Percentiles rank a stretch among this genome's conserved stretches.
These are phyloP conservation scores for Fusarium bulbicola DNA, from an alignment of 2,329 filamentous ascomycete genomes.

Conservation along the genomic window DNA sequence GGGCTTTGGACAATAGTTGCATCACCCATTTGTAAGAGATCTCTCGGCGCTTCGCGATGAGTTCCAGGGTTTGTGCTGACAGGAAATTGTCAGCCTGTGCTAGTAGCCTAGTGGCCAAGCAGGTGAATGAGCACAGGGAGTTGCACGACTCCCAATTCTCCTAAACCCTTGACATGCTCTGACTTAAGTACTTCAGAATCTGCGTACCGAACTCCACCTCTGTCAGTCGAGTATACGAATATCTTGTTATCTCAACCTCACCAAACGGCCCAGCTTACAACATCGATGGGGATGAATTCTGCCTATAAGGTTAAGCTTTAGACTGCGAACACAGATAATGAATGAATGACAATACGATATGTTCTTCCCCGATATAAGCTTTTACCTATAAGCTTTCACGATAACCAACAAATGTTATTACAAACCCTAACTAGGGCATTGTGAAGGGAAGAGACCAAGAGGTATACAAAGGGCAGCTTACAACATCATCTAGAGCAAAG, in stretches of 20 bases:
- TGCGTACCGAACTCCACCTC: conserved; percentile 13
- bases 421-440: too few species aligned
- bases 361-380: too few species aligned
- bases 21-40: conserved; percentile 23
- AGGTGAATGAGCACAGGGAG: conserved; percentile 24
- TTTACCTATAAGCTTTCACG: too few species aligned
- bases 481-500: too few species aligned
- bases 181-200: not conserved
- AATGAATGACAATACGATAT: too few species aligned
- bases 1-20: not conserved
- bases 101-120: conserved; percentile 28
- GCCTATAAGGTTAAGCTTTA: too few species aligned
- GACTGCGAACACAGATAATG: too few species aligned
- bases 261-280: conserved; percentile 26
- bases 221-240: not conserved
- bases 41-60: conserved; percentile 5
- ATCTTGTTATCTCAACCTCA: not conserved
- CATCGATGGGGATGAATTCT: too few species aligned
- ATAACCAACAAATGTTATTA: too few species aligned
- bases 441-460: too few species aligned
- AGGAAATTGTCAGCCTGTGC: conserved; percentile 1
- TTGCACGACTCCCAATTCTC: conserved; percentile 39
- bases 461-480: too few species aligned
- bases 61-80: not conserved
- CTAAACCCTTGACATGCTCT: conserved; percentile 7